A percentile compares a stretch with the other conserved stretches of the same genome.
phyloP scores from a whole-genome alignment of 352 stramenopile species.

The Globisporangium lucens region DNA sequence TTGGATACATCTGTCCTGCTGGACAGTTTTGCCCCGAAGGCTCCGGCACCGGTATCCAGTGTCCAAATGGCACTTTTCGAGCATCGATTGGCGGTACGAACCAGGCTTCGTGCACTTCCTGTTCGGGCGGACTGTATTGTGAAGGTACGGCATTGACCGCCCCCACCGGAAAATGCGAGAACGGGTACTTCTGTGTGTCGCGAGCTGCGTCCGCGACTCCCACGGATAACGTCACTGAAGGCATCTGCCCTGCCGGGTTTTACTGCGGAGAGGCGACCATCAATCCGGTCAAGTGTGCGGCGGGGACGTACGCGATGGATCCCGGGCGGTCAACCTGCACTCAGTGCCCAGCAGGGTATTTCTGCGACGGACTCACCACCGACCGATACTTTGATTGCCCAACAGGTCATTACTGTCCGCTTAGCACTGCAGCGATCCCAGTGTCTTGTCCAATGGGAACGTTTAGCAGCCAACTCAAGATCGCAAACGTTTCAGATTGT shows the following conservation, averaged over 20 bases:
- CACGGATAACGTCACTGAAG: slow-evolving; percentile 37
- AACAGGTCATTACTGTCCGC: slow-evolving; percentile 45
- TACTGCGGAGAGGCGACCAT: slow-evolving; percentile 56
- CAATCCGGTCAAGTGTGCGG: slow-evolving; percentile 40
- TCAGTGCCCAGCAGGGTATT: slow-evolving; percentile 59
- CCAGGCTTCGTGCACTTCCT: slow-evolving; percentile 60
- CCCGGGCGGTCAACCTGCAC: slow-evolving; percentile 31
- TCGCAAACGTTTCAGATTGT: slow-evolving; percentile 43
- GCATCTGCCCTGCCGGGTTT: slow-evolving; percentile 50
- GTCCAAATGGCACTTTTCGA: slow-evolving; percentile 61
- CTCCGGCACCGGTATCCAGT: slow-evolving; percentile 48
- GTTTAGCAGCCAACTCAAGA: slow-evolving; percentile 41
- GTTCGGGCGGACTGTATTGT: slow-evolving; percentile 59
- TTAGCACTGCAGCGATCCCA: slow-evolving; percentile 32
- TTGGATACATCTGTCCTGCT: slow-evolving; percentile 57
- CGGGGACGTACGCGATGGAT: slow-evolving; percentile 34
- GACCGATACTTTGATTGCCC: slow-evolving; percentile 43
- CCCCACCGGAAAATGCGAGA: slow-evolving; percentile 54
- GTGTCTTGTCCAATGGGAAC: slow-evolving; percentile 66
- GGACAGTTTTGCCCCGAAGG: slow-evolving; percentile 76
- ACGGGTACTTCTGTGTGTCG: slow-evolving; percentile 83
- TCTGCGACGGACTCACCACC: slow-evolving; percentile 53
- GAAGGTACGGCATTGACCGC: slow-evolving; percentile 35
- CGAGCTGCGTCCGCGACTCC: slow-evolving; percentile 43
- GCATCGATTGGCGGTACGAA: slow-evolving; percentile 42